phyloP scores from a whole-genome alignment of 1,284 basidiomycete species.

The Cystobasidium slooffiae region DNA sequence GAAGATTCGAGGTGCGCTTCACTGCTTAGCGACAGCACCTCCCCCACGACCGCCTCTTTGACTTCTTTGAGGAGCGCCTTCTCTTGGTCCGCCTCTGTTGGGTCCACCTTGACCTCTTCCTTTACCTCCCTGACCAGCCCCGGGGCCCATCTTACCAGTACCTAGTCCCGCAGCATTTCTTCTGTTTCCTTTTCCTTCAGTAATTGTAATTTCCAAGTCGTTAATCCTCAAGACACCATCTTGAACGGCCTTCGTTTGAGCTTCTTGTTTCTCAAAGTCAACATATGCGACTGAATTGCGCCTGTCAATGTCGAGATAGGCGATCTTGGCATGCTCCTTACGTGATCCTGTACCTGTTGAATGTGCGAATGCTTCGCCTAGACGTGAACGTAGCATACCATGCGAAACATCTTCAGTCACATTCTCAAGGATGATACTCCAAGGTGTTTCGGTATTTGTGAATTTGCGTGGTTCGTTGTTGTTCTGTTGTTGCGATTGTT shows the following conservation, averaged over 20 bases:
- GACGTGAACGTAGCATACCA: slow-evolving; percentile 24
- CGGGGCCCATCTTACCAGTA: background rate
- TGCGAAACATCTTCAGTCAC: slow-evolving; percentile 23
- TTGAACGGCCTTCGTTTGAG: slow-evolving; percentile 22
- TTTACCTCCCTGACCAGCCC: slow-evolving; percentile 9
- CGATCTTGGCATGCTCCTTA: slow-evolving; percentile 12
- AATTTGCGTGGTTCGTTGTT: slow-evolving; percentile 14
- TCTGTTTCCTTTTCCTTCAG: slow-evolving; percentile 26
- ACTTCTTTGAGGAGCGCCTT: slow-evolving; percentile 12
- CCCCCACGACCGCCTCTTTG: slow-evolving; percentile 23
- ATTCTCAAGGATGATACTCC: slow-evolving; percentile 22
- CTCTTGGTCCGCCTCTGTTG: slow-evolving; percentile 15
- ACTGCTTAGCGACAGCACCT: background rate
- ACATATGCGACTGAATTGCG: slow-evolving; percentile 30
- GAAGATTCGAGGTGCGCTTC: too few species aligned
- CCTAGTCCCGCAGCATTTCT: slow-evolving; percentile 25
- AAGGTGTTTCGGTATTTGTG: slow-evolving; percentile 29
- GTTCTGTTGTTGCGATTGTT: slow-evolving; percentile 5
- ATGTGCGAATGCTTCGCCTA: slow-evolving; percentile 35
- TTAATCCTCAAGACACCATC: slow-evolving; percentile 11
- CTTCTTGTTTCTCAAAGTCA: slow-evolving; percentile 40
- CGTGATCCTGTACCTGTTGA: background rate
- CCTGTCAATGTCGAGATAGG: slow-evolving; percentile 40
- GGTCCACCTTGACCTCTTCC: slow-evolving; percentile 20
- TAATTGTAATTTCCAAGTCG: slow-evolving; percentile 7